Evolutionary conservation across 352 stramenopile genomes (phyloP).

Genomic region (Aphanomyces cochlioides): DNA sequence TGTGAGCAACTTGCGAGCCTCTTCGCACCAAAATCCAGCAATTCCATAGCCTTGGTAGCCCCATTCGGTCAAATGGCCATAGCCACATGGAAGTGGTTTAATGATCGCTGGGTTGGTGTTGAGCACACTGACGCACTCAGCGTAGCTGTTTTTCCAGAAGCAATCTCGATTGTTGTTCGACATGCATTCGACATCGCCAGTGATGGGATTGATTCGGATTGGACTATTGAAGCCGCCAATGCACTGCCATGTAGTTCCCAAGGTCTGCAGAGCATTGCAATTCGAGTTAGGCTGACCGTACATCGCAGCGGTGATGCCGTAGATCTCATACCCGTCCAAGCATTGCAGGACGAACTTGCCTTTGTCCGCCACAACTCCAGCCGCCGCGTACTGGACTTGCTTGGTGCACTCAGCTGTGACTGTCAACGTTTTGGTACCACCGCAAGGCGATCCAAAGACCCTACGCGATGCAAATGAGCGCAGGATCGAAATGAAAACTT

Average conservation of each 20-base stretch:
- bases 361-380: neutral
- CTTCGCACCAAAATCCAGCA: neutral
- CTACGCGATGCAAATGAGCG: neutral
- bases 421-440: neutral
- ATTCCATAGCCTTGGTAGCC: neutral
- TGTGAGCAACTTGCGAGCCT: neutral
- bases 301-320: neutral
- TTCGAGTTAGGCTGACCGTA: neutral
- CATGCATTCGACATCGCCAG: slow-evolving; percentile 7
- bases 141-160: neutral
- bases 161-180: neutral
- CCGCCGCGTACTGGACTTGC: neutral
- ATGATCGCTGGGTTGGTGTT: neutral
- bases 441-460: neutral
- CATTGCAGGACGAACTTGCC: slow-evolving; percentile 4
- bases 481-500: neutral
- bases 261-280: neutral
- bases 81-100: neutral
- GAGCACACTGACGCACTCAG: neutral
- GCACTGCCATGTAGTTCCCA: neutral
- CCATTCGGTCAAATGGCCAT: neutral
- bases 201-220: slow-evolving; percentile 7
- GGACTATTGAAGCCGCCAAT: neutral
- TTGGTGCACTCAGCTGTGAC: slow-evolving; percentile 20
- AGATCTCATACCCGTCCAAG: slow-evolving; percentile 15